Evolutionary conservation across 495 filamentous ascomycete genomes (phyloP).

Genomic region (Tuber melanosporum): DNA sequence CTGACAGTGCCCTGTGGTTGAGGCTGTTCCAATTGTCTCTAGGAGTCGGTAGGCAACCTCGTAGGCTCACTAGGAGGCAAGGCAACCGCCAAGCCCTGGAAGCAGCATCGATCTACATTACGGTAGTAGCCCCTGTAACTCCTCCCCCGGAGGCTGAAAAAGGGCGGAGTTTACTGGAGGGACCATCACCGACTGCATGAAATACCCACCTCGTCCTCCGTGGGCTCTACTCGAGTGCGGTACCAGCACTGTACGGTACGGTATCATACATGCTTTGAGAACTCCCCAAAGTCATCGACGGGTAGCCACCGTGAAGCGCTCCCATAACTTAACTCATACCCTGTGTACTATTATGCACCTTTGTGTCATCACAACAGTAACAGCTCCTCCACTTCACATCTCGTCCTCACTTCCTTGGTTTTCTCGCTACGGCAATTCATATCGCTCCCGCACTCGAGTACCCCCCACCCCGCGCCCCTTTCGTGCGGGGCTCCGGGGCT

Average conservation of each 20-base stretch:
- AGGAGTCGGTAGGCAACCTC: constrained; percentile 12
- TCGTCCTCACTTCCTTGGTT: neutral
- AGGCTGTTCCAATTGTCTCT: constrained; percentile 13
- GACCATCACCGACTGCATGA: neutral
- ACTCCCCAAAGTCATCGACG: neutral
- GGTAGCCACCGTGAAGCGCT: neutral
- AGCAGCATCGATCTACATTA: neutral
- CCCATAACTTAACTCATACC: neutral
- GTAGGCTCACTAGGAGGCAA: constrained; percentile 29
- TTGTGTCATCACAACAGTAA: neutral
- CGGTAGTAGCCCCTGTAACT: constrained; percentile 1
- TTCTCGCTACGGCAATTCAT: neutral
- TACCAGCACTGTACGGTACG: neutral
- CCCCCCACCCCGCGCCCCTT: neutral
- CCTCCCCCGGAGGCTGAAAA: constrained; percentile 19
- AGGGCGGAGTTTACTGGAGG: constrained; percentile 19
- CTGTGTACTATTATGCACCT: neutral
- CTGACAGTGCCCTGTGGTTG: constrained; percentile 27
- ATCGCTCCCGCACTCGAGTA: no score
- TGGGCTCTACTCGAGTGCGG: neutral
- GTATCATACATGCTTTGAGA: neutral
- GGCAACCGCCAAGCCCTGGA: constrained; percentile 17
- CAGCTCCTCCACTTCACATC: neutral
- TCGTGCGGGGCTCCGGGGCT: neutral
- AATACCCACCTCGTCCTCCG: neutral